Evolutionary conservation across 805 yeast genomes (phyloP), one percentile per base, ranked within the genome.

Genomic region (Cyberlindnera petersonii): DNA sequence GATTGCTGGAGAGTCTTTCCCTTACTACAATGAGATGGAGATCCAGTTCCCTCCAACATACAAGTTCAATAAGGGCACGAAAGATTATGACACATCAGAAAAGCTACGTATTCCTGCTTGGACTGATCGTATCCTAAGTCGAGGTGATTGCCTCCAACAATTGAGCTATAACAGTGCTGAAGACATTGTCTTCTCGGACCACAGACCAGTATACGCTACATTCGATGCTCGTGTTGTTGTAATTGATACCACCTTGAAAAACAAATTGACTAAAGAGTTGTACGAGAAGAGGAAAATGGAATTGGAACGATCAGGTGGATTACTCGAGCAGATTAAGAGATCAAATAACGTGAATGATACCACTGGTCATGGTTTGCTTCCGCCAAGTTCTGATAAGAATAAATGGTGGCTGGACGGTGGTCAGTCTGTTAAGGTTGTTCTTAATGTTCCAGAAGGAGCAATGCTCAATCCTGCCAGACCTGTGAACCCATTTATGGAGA

Each of bases 381-480:
- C 96, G 1, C 98, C 98, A 13, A 82, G 95, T 42, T 76, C 93
- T 0, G 95, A 86, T 40, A 61, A 68, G 11, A 65, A 72, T 17
- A 86, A 86, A 59, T 93, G 98, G 98, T 93, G 98, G 98, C 69
- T 86, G 14, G 81, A 82, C 11, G 81, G 80, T 9, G 91, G 93
- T 0, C 70, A 72, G 42, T 43, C 46, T 2, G 58, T 42, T 3
- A 86, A 82, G 54, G 82, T 91, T 3, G 57, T 58, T 8, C 68
- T 84, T 15, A 61, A 62, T 34, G 52, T 63, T 6, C 64, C 65
- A 30, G 42, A 59, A 4, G 56, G 58, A 9, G 65, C 63, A 48
- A 65, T 77, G 21, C 66, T 89, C 31, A 93, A 93, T 53, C 95
- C 95, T 0, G 60, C 65, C 9, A 64, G 74, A 42, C 78, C 84